Evolutionary conservation across 2,329 filamentous ascomycete species (phyloP), one percentile per base, ranked within the genome.

Genomic region (Nigrospora osmanthi): DNA sequence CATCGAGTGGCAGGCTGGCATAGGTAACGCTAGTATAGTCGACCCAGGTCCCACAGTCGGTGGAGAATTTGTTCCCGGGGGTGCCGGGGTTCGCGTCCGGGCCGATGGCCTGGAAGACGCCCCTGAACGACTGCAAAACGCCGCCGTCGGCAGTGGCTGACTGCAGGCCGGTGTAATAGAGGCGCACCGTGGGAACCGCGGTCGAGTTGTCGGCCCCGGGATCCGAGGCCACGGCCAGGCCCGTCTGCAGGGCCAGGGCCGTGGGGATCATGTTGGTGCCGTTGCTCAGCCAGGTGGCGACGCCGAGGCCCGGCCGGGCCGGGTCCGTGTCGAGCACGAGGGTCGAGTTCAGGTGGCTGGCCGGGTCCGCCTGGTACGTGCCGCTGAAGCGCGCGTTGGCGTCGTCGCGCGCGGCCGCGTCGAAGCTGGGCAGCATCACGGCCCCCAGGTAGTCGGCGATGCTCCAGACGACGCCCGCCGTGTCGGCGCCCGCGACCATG

Each of bases 91-190:
- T 43, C 35, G 50, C 34, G 2, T 30, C 39, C 10, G 43, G 50
- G 19, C 48, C 48, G 32, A 61, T 17, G 31, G 63, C 58, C 46
- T 65, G 60, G 40, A 65, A 64, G 3, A 61, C 53, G 11, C 60
- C 62, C 43, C 62, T 62, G 53, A 65, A 65, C 2, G 59, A 58
- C 3, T 63, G 56, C 15, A 46, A 50, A 28, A 52, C 52, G 1
- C 58, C 55, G 0, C 56, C 58, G 6, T 51, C 49, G 1, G 53
- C 16, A 2, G 45, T 33, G 11, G 44, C 36, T 10, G 62, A 54
- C 50, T 59, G 58, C 5, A 63, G 39, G 0, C 61, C 61, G 10
- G 57, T 59, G 11, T 61, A 61, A 42, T 64, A 65, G 13, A 65
- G 46, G 9, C 58, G 52, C 11, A 58, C 56, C 31, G 53, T 58